Evolutionary conservation across 1,284 basidiomycete species (phyloP).

Genomic region (Gymnopus androsaceus): DNA sequence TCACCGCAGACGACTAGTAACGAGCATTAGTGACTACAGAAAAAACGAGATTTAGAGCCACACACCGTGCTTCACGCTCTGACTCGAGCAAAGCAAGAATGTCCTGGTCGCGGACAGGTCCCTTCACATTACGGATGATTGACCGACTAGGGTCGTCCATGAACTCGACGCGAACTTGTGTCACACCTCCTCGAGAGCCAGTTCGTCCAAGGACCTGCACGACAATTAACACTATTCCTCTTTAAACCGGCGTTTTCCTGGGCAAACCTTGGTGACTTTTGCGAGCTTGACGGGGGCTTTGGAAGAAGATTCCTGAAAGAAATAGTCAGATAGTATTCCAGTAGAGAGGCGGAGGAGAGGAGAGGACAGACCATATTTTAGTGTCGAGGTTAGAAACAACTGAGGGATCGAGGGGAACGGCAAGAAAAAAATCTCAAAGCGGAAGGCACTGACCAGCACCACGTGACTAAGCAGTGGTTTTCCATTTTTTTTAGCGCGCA

Average conservation of each 20-base stretch:
- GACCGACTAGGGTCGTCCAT: conserved; percentile 96
- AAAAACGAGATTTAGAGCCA: conserved; percentile 24
- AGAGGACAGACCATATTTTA: too few relatives aligned
- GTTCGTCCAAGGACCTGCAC: conserved; percentile 94
- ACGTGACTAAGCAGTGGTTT: too few relatives aligned
- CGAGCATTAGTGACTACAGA: not conserved
- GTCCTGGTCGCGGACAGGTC: conserved; percentile 95
- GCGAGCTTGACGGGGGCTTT: conserved; percentile 95
- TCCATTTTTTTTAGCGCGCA: too few relatives aligned
- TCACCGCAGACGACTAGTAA: conserved; percentile 45
- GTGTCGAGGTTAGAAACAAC: too few relatives aligned
- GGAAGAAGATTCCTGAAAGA: too few relatives aligned
- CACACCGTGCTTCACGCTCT: conserved; percentile 99
- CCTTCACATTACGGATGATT: conserved; percentile 99
- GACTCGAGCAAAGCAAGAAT: conserved; percentile 97
- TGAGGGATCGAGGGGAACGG: too few relatives aligned
- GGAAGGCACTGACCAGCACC: too few relatives aligned
- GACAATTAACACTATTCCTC: conserved; percentile 11
- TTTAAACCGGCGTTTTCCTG: not conserved
- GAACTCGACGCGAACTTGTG: conserved; percentile 99
- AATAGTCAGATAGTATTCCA: too few relatives aligned
- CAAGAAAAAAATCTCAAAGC: too few relatives aligned
- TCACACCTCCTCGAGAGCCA: conserved; percentile 99
- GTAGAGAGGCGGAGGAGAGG: too few relatives aligned
- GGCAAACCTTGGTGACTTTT: conserved; percentile 86